phyloP scores from a whole-genome alignment of 176 grass and related monocot genomes.

The Paspalum vaginatum region DNA sequence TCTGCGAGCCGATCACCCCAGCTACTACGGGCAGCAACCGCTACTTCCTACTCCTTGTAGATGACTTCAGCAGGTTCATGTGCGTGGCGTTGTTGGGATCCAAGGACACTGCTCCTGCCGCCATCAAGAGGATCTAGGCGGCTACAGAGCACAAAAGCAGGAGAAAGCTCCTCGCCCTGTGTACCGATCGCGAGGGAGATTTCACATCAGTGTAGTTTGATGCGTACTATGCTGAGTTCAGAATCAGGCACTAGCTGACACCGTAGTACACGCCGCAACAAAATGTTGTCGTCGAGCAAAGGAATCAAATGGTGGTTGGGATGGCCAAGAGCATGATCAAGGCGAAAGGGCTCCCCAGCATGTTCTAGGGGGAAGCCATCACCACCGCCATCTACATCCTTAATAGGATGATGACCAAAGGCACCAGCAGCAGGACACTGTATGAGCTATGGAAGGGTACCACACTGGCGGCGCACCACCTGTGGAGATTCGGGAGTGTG shows the following conservation, averaged over 20 bases:
- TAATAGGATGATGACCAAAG: background rate
- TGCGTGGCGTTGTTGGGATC: background rate
- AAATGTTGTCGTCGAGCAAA: too few species aligned
- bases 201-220: too few species aligned
- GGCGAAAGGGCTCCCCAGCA: background rate
- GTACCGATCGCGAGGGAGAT: background rate
- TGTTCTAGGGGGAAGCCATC: background rate
- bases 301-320: too few species aligned
- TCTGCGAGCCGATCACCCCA: too few species aligned
- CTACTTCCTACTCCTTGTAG: background rate
- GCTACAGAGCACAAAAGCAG: background rate
- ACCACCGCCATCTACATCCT: background rate
- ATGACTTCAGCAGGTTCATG: background rate
- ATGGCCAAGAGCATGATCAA: background rate
- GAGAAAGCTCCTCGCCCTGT: background rate
- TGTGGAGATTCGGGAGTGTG: too few species aligned
- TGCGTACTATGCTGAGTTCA: too few species aligned
- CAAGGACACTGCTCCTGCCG: background rate
- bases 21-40: too few species aligned
- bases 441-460: background rate
- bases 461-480: too few species aligned
- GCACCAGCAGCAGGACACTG: background rate
- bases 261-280: too few species aligned
- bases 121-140: background rate
- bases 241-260: too few species aligned